Evolutionary conservation across 495 filamentous ascomycete genomes (phyloP).

Genomic region (Penicillium diatomitis): DNA sequence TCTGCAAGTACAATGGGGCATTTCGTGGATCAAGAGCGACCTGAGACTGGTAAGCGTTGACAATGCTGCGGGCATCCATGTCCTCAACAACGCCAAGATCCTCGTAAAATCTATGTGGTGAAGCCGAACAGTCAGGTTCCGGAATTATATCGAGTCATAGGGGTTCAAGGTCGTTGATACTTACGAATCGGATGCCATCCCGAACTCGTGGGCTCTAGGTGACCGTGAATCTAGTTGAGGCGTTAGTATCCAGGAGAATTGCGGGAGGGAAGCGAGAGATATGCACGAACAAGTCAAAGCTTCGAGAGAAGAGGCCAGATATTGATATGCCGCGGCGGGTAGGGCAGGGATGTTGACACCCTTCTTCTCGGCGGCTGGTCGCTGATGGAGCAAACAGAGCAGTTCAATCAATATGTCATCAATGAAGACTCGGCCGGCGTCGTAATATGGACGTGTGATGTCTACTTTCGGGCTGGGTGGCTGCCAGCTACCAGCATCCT

Average conservation of each 20-base stretch:
- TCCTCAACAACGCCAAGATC: conserved; percentile 37
- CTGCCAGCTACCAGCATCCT: conserved; percentile 35
- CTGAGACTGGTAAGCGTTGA: conserved; percentile 34
- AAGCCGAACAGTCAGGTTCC: not conserved
- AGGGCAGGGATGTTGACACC: conserved; percentile 22
- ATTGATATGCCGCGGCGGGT: conserved; percentile 18
- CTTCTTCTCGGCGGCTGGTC: conserved; percentile 37
- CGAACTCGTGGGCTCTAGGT: conserved; percentile 20
- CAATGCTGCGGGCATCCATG: conserved; percentile 27
- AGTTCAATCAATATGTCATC: conserved; percentile 50
- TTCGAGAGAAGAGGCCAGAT: conserved; percentile 38
- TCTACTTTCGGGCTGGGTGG: conserved; percentile 34
- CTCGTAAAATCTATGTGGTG: conserved; percentile 29
- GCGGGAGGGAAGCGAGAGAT: not conserved
- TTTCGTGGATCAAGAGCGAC: conserved; percentile 24
- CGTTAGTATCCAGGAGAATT: not conserved
- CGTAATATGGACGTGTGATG: conserved; percentile 32
- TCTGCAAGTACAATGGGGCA: conserved; percentile 24
- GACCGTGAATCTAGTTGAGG: conserved; percentile 23
- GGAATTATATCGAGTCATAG: no score
- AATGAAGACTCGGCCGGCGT: conserved; percentile 38
- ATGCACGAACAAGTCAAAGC: conserved; percentile 37
- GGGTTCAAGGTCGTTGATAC: conserved; percentile 3
- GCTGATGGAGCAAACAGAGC: conserved; percentile 32
- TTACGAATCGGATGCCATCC: conserved; percentile 29